phyloP scores from a whole-genome alignment of 331 rosid genomes.

The Malus hybrid region DNA sequence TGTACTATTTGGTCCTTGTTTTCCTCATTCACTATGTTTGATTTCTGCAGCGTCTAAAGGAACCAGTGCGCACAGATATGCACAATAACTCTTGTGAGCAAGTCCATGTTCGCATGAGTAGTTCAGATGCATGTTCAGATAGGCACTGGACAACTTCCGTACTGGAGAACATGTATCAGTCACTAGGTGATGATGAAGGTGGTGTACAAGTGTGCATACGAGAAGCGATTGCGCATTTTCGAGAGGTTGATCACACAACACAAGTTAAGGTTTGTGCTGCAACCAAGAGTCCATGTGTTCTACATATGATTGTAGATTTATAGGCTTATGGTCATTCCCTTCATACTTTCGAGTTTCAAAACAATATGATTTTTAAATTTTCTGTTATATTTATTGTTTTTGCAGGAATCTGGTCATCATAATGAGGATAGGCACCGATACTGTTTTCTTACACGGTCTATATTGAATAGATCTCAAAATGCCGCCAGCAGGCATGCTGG shows the following conservation, averaged over 20 bases:
- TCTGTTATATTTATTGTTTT: constrained; percentile 3
- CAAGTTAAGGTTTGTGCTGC: constrained; percentile 37
- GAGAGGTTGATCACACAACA: constrained; percentile 23
- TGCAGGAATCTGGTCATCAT: constrained; percentile 38
- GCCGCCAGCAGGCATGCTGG: constrained; percentile 38
- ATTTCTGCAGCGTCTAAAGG: constrained; percentile 45
- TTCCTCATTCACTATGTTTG: constrained; percentile 19
- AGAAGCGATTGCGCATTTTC: constrained; percentile 30
- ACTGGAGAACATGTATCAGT: constrained; percentile 46
- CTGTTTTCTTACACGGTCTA: constrained; percentile 17
- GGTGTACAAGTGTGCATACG: constrained; percentile 45
- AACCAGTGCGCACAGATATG: constrained; percentile 21
- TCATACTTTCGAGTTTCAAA: background rate
- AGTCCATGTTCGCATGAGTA: constrained; percentile 12
- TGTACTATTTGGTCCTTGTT: background rate
- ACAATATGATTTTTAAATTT: background rate
- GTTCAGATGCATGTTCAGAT: constrained; percentile 28
- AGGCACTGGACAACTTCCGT: constrained; percentile 49
- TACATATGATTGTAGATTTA: constrained; percentile 7
- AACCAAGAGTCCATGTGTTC: constrained; percentile 15
- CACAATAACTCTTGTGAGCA: constrained; percentile 26
- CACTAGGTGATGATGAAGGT: constrained; percentile 44
- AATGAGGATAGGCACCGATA: constrained; percentile 34
- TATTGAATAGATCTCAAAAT: constrained; percentile 30
- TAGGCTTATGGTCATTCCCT: background rate